Percentiles rank a stretch among this genome's conserved stretches.
phyloP scores from a whole-genome alignment of 331 rosid genomes.

The Stylosanthes scabra region DNA sequence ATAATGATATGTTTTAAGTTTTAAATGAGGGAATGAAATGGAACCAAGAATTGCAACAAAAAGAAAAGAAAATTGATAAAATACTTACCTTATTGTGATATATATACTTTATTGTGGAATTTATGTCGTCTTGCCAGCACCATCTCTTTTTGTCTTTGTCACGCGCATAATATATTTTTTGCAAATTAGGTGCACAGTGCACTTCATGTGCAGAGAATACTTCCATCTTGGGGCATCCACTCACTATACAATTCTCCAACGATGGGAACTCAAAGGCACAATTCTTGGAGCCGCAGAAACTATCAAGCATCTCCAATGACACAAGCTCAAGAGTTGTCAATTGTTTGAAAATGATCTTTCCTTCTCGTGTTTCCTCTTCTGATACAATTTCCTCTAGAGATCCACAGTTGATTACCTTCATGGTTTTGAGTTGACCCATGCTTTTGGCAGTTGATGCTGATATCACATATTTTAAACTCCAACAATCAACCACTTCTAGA shows the following conservation, averaged over 20 bases:
- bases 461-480: background rate
- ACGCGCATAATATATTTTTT: background rate
- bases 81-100: background rate
- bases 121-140: conserved; percentile 28
- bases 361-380: background rate
- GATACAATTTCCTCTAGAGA: conserved; percentile 20
- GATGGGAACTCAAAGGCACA: conserved; percentile 29
- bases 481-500: conserved; percentile 24
- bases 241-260: conserved; percentile 26
- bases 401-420: conserved; percentile 19
- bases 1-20: too few species aligned
- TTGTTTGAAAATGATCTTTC: conserved; percentile 14
- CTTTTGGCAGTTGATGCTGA: conserved; percentile 29
- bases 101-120: background rate
- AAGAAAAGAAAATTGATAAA: too few species aligned
- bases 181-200: background rate
- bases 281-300: conserved; percentile 12
- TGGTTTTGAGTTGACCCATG: conserved; percentile 29
- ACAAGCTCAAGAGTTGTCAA: conserved; percentile 31
- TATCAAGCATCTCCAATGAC: conserved; percentile 7
- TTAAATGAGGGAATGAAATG: background rate
- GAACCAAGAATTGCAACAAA: background rate
- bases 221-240: conserved; percentile 28
- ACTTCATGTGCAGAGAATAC: background rate
- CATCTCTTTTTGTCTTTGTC: background rate